These are phyloP conservation scores for Vicia villosa DNA, from an alignment of 306 rosid genomes.

Conservation along the genomic window DNA sequence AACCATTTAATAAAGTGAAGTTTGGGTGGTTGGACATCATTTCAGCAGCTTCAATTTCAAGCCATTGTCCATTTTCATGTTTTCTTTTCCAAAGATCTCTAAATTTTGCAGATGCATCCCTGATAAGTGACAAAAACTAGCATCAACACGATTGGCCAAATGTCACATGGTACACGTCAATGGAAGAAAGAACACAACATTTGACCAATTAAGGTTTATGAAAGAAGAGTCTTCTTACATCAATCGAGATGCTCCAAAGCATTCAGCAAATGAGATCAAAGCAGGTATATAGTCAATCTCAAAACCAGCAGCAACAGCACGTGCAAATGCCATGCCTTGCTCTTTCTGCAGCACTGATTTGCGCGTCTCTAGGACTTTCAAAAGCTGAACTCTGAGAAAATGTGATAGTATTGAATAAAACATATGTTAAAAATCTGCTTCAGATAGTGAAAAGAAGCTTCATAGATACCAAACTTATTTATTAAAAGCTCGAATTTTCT, in stretches of 20 bases:
- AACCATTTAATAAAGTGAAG: constrained; percentile 61
- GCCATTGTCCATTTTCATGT: constrained; percentile 98
- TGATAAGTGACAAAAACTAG: constrained; percentile 40
- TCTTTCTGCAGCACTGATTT: constrained; percentile 89
- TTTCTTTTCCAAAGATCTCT: constrained; percentile 91
- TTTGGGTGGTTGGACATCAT: constrained; percentile 63
- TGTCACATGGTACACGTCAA: constrained; percentile 28
- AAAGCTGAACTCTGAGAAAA: constrained; percentile 76
- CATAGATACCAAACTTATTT: too few relatives aligned
- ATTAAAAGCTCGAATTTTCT: too few relatives aligned
- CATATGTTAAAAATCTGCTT: constrained; percentile 19
- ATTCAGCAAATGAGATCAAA: constrained; percentile 79
- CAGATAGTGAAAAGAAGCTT: constrained; percentile 28
- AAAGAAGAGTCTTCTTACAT: constrained; percentile 56
- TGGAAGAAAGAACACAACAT: constrained; percentile 32
- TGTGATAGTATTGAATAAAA: constrained; percentile 27
- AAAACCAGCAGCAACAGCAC: constrained; percentile 99
- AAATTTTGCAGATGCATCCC: constrained; percentile 82
- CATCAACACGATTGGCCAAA: constrained; percentile 31
- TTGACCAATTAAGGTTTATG: constrained; percentile 12
- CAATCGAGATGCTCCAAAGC: constrained; percentile 94
- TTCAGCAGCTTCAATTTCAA: constrained; percentile 91
- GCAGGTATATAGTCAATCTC: constrained; percentile 69
- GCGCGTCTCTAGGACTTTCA: constrained; percentile 93
- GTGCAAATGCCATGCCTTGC: constrained; percentile 99